Percentiles rank a stretch among this genome's conserved stretches.
Evolutionary conservation across 2,329 filamentous ascomycete species (phyloP).

Genomic region (Periconia sp.): DNA sequence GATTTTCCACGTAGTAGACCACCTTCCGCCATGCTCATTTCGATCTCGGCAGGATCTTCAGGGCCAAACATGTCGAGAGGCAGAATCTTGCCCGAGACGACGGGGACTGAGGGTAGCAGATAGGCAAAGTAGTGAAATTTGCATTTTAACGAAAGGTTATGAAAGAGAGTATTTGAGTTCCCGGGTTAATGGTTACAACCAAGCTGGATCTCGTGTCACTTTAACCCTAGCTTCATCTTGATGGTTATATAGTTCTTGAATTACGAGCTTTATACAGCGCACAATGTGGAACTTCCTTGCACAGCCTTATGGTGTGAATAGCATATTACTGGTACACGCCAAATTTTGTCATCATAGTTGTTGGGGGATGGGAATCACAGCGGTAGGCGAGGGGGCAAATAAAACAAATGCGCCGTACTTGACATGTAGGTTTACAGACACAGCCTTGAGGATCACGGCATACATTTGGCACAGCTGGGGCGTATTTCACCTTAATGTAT

Average conservation of each 20-base stretch:
- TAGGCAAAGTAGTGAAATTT: background rate
- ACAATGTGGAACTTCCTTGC: background rate
- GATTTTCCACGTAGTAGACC: constrained; percentile 3
- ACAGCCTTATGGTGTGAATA: background rate
- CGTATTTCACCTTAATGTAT: too few species aligned
- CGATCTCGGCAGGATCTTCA: constrained; percentile 2
- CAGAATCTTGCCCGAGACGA: constrained; percentile 3
- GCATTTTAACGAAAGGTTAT: background rate
- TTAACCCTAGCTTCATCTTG: too few species aligned
- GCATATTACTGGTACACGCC: background rate
- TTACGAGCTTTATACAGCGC: background rate
- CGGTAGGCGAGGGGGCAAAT: too few species aligned
- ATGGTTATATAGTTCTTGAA: background rate
- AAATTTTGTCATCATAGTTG: background rate
- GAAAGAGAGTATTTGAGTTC: background rate
- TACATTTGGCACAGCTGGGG: too few species aligned
- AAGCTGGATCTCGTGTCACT: too few species aligned
- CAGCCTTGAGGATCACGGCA: too few species aligned
- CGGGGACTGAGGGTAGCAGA: background rate
- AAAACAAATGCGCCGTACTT: too few species aligned
- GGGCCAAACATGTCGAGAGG: constrained; percentile 2
- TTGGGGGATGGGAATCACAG: too few species aligned
- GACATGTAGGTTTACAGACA: too few species aligned
- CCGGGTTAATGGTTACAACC: too few species aligned
- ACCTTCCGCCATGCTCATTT: background rate